Evolutionary conservation across 1,139 yeast species (phyloP), one percentile per base, ranked within the genome.

Genomic region (Wickerhamiella infanticola): DNA sequence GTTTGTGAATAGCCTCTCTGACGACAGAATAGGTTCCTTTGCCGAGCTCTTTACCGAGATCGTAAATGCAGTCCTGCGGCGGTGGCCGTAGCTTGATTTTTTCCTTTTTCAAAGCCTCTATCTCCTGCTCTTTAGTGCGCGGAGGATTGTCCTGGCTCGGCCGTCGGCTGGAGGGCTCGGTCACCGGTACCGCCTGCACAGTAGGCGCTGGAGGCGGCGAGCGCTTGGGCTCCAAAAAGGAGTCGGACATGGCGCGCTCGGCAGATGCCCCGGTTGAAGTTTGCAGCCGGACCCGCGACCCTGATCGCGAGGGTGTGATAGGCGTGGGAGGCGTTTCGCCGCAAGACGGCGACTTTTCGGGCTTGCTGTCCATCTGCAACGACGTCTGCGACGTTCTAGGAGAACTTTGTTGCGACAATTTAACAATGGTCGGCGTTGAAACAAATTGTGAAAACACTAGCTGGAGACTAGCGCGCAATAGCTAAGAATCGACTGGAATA

Each of bases 11-110:
- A 11, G 67, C 68, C 53, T 65, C 70, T 49, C 61, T 60, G 41
- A 66, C 70, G 27, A 63, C 67, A 23, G 68, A 63, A 54, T 65
- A 66, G 4, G 69, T 63, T 24, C 70, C 70, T 37, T 62, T 63
- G 40, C 70, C 70, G 3, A 66, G 61, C 37, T 63, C 62, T 39
- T 58, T 55, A 47, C 67, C 67, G 5, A 54, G 26, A n/a, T 50
- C 47, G 42, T 50, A 53, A 8, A 51, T 41, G 39, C 57, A 52
- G 8, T 44, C 47, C 13, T 38, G 45, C 11, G 53, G 53, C 6
- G 24, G 25, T 24, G 41, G 35, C 11, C 33, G 33, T 29, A 7
- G 9, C 33, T 7, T 7, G 9, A 29, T 11, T 7, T 7, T 7
- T 7, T 29, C 33, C 33, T 29, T 29, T 2, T 29, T 29, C 33